These are phyloP conservation scores for Larix kaempferi DNA, from an alignment of 75 land plant genomes.

Conservation along the genomic window DNA sequence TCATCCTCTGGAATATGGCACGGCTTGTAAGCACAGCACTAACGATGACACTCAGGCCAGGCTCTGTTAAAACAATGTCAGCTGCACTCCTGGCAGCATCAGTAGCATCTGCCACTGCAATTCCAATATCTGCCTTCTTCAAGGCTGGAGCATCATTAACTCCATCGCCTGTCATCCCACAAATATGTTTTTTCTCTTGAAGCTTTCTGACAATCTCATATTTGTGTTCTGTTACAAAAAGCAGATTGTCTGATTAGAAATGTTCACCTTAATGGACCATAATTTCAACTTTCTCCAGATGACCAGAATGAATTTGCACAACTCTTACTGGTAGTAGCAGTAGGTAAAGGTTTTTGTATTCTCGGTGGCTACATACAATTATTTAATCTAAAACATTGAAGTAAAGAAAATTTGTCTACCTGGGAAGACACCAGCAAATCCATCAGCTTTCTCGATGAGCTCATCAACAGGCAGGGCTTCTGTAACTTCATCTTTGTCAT, in stretches of 20 bases:
- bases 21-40: constrained; percentile 85
- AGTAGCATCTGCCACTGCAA: constrained; percentile 90
- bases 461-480: constrained; percentile 68
- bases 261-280: not conserved
- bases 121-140: constrained; percentile 89
- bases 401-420: constrained; percentile 18
- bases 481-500: constrained; percentile 45
- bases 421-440: constrained; percentile 92
- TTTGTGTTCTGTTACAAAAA: constrained; percentile 59
- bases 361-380: too few species aligned
- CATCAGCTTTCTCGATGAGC: constrained; percentile 86
- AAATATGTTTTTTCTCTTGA: constrained; percentile 75
- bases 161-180: constrained; percentile 95
- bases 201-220: constrained; percentile 81
- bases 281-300: too few species aligned
- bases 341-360: too few species aligned
- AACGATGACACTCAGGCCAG: constrained; percentile 81
- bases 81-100: constrained; percentile 91
- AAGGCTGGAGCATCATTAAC: constrained; percentile 92
- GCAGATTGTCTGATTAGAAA: not conserved
- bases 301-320: too few species aligned
- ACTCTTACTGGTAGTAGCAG: too few species aligned
- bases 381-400: not conserved
- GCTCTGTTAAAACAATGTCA: constrained; percentile 85
- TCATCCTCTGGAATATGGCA: constrained; percentile 89